These are phyloP conservation scores for Dothideomycetes sp. DNA, from an alignment of 2,329 filamentous ascomycete genomes.

Conservation along the genomic window DNA sequence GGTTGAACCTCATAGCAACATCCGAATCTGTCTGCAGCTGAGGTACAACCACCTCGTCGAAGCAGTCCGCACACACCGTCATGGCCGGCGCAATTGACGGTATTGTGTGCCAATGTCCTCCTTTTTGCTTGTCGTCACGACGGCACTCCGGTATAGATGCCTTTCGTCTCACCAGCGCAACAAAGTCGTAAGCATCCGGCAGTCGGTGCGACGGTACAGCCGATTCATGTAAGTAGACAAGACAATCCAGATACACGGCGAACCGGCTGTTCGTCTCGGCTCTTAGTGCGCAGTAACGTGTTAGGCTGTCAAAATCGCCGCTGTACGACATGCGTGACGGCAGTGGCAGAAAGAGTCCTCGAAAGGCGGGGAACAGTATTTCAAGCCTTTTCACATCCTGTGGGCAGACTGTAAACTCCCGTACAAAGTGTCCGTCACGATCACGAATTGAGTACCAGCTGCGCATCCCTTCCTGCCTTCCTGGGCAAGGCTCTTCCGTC, in stretches of 20 bases:
- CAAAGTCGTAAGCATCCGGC: conserved; percentile 52
- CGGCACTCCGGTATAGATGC: conserved; percentile 54
- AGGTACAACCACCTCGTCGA: conserved; percentile 68
- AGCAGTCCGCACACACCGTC: conserved; percentile 82
- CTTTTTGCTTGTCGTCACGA: conserved; percentile 52
- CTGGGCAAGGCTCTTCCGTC: conserved; percentile 49
- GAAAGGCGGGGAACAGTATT: conserved; percentile 62
- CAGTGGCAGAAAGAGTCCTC: conserved; percentile 51
- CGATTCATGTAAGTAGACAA: conserved; percentile 45
- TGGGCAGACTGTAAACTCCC: conserved; percentile 66
- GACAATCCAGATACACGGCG: conserved; percentile 46
- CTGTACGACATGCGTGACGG: conserved; percentile 34
- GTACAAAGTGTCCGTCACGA: conserved; percentile 54
- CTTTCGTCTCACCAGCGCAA: conserved; percentile 53
- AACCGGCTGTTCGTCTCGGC: conserved; percentile 47
- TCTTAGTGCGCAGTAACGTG: conserved; percentile 61
- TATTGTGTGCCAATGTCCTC: conserved; percentile 68
- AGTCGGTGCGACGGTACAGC: conserved; percentile 28
- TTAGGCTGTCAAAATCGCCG: conserved; percentile 18
- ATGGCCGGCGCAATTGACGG: conserved; percentile 60
- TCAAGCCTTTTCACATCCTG: conserved; percentile 65
- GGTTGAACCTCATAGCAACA: conserved; percentile 58
- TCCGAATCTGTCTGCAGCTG: conserved; percentile 45
- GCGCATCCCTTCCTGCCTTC: conserved; percentile 45
- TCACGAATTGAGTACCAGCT: conserved; percentile 71